Evolutionary conservation across 108 stramenopile genomes (phyloP), one percentile per base, ranked within the genome.

Genomic region (Bacterosira constricta): DNA sequence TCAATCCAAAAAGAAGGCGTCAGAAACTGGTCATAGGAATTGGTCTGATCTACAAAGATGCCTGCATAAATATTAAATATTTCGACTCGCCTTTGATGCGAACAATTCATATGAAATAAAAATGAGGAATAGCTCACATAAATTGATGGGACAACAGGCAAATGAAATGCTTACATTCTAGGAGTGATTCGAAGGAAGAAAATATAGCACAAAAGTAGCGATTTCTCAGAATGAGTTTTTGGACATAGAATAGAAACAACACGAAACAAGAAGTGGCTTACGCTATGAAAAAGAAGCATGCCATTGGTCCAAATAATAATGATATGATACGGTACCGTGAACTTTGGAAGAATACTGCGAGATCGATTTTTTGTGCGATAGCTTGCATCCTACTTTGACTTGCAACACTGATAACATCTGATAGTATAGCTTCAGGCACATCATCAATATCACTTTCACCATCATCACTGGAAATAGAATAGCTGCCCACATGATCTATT

Each of bases 1-100:
- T 90, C 88, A 23, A 75, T 17, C 87, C 90, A 94, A 64, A 91
- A 94, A 4, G 41, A 31, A 21, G 49, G 54, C 1, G 21, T 12
- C 20, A 66, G 61, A 5, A 13, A 1, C 18, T 82, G 29, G 17
- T 77, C 38, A 18, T 41, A 74, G n/a, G 59, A 60, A 38, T 51
- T 73, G 4, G 12, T 11, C 42, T 68, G 71, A 51, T 69, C 65
- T 25, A 57, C 30, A 18, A 80, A 35, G 30, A 51, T 17, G 12
- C 67, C 71, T 50, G 46, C 53, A 10, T 21, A 12, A 21, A 63
- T 69, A 36, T 80, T 73, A 46, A 80, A 80, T 11, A 34, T 42
- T 21, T 80, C 72, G n/a, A 80, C 79, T 56, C 79, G 66, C 66
- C 79, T 80, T 39, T 35, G 32, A 25, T 18, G 39, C 2, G 31